phyloP scores from a whole-genome alignment of 202 grass and related monocot genomes.

The Brachypodium distachyon region DNA sequence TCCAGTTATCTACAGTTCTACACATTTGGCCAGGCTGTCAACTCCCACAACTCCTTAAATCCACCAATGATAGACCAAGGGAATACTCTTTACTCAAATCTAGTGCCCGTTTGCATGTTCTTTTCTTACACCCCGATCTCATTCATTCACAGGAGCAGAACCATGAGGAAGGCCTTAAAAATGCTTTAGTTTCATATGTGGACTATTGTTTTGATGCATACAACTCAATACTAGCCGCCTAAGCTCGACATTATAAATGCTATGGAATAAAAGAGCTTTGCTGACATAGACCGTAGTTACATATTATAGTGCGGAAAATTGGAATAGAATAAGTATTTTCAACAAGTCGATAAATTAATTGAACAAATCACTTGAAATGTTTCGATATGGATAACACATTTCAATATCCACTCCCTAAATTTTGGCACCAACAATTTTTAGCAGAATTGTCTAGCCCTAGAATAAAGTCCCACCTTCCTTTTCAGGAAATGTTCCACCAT shows the following conservation, averaged over 20 bases:
- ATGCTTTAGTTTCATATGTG: background rate
- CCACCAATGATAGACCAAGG: background rate
- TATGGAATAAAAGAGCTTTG: background rate
- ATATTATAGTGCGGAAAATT: background rate
- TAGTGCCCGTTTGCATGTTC: background rate
- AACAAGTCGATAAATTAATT: background rate
- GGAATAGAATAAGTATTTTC: background rate
- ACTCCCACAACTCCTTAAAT: background rate
- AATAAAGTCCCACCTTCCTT: background rate
- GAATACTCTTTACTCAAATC: background rate
- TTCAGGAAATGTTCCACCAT: background rate
- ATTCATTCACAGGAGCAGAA: background rate
- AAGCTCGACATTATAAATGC: background rate
- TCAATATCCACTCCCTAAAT: background rate
- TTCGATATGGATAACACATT: background rate
- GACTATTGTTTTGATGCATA: background rate
- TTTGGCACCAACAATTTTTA: background rate
- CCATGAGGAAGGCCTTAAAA: background rate
- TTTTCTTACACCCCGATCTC: background rate
- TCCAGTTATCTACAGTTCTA: background rate
- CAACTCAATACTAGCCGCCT: background rate
- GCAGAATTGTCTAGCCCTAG: background rate
- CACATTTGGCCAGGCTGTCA: background rate
- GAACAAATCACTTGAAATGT: background rate
- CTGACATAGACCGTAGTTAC: background rate